Evolutionary conservation across 2,329 filamentous ascomycete genomes (phyloP).

Genomic region (Colletotrichum eleusines): DNA sequence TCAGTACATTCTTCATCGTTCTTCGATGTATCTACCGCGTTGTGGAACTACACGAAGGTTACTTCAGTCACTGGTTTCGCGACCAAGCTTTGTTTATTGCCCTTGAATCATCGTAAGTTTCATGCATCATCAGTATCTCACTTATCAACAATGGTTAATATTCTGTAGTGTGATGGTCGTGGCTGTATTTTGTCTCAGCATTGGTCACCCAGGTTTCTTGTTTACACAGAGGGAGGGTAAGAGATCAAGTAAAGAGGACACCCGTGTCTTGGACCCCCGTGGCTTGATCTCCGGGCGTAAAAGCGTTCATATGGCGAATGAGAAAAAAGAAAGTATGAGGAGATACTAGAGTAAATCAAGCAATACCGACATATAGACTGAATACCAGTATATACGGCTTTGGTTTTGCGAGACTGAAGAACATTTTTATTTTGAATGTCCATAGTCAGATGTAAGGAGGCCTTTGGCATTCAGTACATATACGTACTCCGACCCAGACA

Average conservation of each 20-base stretch:
- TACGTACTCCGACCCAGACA: no score
- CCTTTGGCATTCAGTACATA: background rate
- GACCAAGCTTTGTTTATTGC: slow-evolving; percentile 58
- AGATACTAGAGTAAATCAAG: no score
- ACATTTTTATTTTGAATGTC: no score
- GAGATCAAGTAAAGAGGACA: no score
- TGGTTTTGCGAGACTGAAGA: background rate
- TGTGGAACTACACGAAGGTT: slow-evolving; percentile 69
- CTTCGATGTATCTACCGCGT: slow-evolving; percentile 70
- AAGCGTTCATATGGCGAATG: background rate
- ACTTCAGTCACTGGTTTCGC: slow-evolving; percentile 61
- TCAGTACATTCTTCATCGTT: slow-evolving; percentile 68
- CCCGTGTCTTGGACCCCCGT: no score
- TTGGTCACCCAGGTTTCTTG: slow-evolving; percentile 33
- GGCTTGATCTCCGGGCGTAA: background rate
- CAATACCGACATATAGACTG: background rate
- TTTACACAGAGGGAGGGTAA: background rate
- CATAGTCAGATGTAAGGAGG: background rate
- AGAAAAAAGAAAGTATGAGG: no score
- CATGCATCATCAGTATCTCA: no score
- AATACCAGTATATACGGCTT: background rate
- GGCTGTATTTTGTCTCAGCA: slow-evolving; percentile 19
- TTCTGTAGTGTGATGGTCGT: slow-evolving; percentile 23
- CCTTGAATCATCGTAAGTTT: slow-evolving; percentile 54
- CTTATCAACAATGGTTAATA: background rate